phyloP scores from a whole-genome alignment of 2,329 filamentous ascomycete genomes.

The Pseudonectria buxi region DNA sequence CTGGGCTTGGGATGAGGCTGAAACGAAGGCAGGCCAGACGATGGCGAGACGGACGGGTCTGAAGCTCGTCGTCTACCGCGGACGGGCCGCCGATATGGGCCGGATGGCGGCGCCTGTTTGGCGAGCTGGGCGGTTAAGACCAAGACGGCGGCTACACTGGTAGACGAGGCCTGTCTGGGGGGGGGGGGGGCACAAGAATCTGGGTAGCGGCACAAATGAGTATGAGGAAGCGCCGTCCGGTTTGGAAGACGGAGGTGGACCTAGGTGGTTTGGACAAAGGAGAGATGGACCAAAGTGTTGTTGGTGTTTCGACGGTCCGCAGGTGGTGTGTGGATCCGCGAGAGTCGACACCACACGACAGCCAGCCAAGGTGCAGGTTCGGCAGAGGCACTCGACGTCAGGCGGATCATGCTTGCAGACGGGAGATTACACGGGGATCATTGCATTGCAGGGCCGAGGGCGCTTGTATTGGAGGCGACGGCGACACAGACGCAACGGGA shows the following conservation, averaged over 20 bases:
- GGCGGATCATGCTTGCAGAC: not conserved
- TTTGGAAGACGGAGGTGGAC: not conserved
- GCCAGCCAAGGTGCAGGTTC: slow-evolving; percentile 19
- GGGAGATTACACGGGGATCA: not conserved
- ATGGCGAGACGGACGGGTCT: slow-evolving; percentile 41
- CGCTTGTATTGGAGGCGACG: slow-evolving; percentile 1
- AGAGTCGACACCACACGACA: slow-evolving; percentile 9
- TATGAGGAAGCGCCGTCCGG: slow-evolving; percentile 20
- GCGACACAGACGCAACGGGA: too few relatives aligned
- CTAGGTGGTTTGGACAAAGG: slow-evolving; percentile 1
- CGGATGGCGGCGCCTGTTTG: slow-evolving; percentile 40
- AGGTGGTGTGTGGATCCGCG: not conserved
- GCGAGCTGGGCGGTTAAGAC: slow-evolving; percentile 22
- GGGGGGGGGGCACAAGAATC: slow-evolving; percentile 7
- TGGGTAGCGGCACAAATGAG: slow-evolving; percentile 8
- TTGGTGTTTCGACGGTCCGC: slow-evolving; percentile 1
- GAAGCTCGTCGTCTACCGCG: slow-evolving; percentile 33
- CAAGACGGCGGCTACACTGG: slow-evolving; percentile 16
- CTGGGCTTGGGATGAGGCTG: slow-evolving; percentile 22
- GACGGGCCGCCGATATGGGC: slow-evolving; percentile 46
- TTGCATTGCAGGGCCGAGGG: slow-evolving; percentile 2
- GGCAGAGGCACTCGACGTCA: slow-evolving; percentile 9
- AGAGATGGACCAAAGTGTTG: not conserved
- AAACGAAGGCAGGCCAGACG: slow-evolving; percentile 21
- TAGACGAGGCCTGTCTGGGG: slow-evolving; percentile 1